Percentiles rank a stretch among this genome's conserved stretches.
Conservation (phyloP, 1,284 basidiomycete species). For the Irpex sp. region DNA sequence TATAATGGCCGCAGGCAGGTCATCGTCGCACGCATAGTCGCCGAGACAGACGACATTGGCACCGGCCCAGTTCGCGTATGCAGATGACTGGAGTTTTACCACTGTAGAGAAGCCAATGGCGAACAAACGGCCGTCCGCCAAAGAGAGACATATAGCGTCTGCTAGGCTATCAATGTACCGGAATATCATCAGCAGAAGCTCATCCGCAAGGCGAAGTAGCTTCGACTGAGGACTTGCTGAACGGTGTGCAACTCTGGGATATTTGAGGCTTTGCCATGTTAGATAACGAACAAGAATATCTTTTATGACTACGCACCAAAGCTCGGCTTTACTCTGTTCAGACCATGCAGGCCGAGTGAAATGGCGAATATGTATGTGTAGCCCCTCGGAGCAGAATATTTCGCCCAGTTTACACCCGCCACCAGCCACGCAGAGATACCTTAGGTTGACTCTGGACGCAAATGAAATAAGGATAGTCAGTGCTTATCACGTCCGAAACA, state of each 20-base stretch:
- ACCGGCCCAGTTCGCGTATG: background rate
- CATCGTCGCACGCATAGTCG: background rate
- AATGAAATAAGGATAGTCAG: background rate
- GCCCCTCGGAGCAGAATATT: background rate
- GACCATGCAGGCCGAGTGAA: background rate
- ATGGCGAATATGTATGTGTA: background rate
- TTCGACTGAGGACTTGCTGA: background rate
- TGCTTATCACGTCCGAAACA: background rate
- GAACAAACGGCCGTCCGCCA: background rate
- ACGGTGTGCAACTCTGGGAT: background rate
- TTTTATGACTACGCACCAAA: background rate
- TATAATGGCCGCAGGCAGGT: background rate
- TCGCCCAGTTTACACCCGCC: background rate
- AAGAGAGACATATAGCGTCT: background rate
- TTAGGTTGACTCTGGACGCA: background rate
- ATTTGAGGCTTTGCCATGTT: background rate
- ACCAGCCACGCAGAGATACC: background rate
- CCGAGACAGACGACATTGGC: slow-evolving; percentile 1
- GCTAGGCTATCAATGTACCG: background rate
- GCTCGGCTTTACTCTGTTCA: background rate
- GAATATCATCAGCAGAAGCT: background rate
- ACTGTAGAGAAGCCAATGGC: background rate
- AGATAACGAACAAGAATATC: background rate
- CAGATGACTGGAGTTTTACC: background rate
- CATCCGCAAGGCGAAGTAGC: background rate